A percentile compares a stretch with the other conserved stretches of the same genome.
These are phyloP conservation scores for Trichopus zeylanicus DNA, from an alignment of 116 monocot genomes.

Conservation along the genomic window DNA sequence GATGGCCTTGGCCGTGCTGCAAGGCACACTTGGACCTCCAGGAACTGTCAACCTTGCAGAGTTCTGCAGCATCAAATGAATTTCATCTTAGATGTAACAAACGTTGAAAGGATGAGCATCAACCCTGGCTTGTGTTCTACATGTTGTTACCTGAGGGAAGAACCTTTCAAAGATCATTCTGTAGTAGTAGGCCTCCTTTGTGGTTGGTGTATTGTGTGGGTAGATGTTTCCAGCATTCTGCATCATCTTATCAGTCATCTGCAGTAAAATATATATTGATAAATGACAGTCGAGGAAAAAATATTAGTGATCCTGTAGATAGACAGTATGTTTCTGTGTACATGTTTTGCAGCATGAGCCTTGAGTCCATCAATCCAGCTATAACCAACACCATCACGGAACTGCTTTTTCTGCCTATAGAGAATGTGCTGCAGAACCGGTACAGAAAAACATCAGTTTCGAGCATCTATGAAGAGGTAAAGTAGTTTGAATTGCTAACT, in stretches of 20 bases:
- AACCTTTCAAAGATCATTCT: constrained; percentile 70
- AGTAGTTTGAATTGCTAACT: not conserved
- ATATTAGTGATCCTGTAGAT: not conserved
- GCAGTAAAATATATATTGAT: constrained; percentile 1
- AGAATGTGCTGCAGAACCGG: constrained; percentile 68
- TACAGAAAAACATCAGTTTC: not conserved
- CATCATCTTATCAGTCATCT: constrained; percentile 49
- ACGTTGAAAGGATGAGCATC: too few species aligned
- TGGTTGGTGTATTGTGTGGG: constrained; percentile 67
- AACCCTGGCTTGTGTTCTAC: not conserved
- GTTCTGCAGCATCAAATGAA: constrained; percentile 36
- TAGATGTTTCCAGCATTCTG: constrained; percentile 46
- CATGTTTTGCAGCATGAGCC: constrained; percentile 53
- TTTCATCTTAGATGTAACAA: not conserved
- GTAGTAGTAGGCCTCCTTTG: constrained; percentile 71
- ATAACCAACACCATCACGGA: constrained; percentile 92
- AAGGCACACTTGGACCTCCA: constrained; percentile 81
- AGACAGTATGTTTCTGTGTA: not conserved
- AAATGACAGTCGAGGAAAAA: not conserved
- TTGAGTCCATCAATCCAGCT: constrained; percentile 96
- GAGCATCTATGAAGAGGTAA: not conserved
- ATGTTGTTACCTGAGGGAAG: constrained; percentile 41
- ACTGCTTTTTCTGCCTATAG: constrained; percentile 93
- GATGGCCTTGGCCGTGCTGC: constrained; percentile 81
- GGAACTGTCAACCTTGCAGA: constrained; percentile 74